A percentile compares a stretch with the other conserved stretches of the same genome.
Conservation (phyloP, 148 eudicot genomes). For the Arctostaphylos glauca region DNA sequence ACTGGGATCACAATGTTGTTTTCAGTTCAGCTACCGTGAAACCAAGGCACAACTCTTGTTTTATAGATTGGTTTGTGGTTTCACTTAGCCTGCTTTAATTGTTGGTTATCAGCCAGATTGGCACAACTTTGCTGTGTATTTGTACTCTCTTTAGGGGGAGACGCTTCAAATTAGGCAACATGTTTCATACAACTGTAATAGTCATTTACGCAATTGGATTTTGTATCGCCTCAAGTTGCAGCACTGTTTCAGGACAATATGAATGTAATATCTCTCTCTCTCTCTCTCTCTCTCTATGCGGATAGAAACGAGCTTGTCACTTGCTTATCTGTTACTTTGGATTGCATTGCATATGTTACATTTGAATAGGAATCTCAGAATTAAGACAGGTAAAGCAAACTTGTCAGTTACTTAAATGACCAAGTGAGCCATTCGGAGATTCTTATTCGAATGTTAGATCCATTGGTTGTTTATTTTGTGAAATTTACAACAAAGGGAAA, state of each 20-base stretch:
- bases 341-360: too few relatives aligned
- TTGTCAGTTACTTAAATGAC: too few relatives aligned
- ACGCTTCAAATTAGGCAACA: neutral
- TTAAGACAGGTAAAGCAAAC: too few relatives aligned
- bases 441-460: too few relatives aligned
- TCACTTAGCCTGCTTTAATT: neutral
- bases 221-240: neutral
- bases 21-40: neutral
- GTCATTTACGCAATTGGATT: neutral
- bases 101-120: neutral
- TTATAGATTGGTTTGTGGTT: constrained; percentile 8
- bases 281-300: neutral
- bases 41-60: neutral
- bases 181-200: neutral
- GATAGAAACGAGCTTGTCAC: too few relatives aligned
- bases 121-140: neutral
- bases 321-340: too few relatives aligned
- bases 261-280: neutral
- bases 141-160: neutral
- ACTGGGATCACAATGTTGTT: neutral
- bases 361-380: too few relatives aligned
- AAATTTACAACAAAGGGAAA: too few relatives aligned
- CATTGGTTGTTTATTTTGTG: too few relatives aligned
- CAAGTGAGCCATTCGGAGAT: too few relatives aligned
- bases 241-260: neutral